These are phyloP conservation scores for Calonectria honghensis DNA, from an alignment of 2,329 filamentous ascomycete species.

Conservation along the genomic window DNA sequence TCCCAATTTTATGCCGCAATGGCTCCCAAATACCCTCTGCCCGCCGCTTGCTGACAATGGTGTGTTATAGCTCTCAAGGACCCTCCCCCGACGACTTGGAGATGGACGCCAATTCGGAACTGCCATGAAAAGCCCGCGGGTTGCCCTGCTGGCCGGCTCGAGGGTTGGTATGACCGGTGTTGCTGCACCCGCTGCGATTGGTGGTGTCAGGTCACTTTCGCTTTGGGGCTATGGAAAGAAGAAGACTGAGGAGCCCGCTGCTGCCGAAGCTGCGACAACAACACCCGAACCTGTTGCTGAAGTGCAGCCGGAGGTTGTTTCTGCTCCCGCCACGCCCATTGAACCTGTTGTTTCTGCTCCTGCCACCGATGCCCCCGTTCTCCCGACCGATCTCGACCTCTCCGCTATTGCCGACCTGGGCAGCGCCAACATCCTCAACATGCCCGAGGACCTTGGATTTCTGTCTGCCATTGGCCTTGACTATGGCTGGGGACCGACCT, in stretches of 20 bases:
- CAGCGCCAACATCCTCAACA: conserved; percentile 70
- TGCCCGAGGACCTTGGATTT: conserved; percentile 88
- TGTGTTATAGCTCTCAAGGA: conserved; percentile 51
- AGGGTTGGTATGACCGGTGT: conserved; percentile 49
- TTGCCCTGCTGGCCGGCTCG: conserved; percentile 48
- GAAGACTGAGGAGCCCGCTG: conserved; percentile 49
- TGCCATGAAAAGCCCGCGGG: conserved; percentile 51
- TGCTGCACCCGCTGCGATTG: conserved; percentile 56
- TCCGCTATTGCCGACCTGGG: conserved; percentile 59
- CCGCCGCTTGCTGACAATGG: conserved; percentile 24
- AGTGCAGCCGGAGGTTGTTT: conserved; percentile 43
- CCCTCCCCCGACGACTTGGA: conserved; percentile 56
- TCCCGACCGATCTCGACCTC: conserved; percentile 59
- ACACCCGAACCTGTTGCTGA: conserved; percentile 47
- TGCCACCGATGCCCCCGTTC: conserved; percentile 48
- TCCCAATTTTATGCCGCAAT: conserved; percentile 16
- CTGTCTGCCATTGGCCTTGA: conserved; percentile 89
- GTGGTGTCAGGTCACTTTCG: conserved; percentile 59
- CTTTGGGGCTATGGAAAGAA: conserved; percentile 61
- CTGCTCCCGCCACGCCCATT: conserved; percentile 41
- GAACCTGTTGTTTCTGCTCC: conserved; percentile 47
- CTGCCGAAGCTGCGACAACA: conserved; percentile 46
- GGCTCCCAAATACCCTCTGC: conserved; percentile 28
- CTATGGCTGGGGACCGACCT: conserved; percentile 88
- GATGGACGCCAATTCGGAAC: conserved; percentile 62